A percentile compares a stretch with the other conserved stretches of the same genome.
Evolutionary conservation across 2,329 filamentous ascomycete genomes (phyloP).

Genomic region (Colletotrichum karsti): DNA sequence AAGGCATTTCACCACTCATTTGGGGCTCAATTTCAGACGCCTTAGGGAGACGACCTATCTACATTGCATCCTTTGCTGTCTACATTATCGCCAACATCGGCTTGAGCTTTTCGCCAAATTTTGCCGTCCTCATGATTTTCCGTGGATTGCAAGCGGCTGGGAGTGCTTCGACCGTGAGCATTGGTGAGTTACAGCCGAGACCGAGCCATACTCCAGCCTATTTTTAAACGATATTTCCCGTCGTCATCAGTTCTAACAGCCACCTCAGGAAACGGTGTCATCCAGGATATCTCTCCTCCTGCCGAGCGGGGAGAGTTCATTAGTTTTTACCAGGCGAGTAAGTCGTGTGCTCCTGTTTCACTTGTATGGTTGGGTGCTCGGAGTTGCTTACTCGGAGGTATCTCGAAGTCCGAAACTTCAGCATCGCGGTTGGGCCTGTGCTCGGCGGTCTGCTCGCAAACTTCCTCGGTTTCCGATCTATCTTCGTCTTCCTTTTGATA

Average conservation of each 20-base stretch:
- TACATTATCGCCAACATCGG: slow-evolving; percentile 57
- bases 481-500: slow-evolving; percentile 34
- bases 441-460: slow-evolving; percentile 39
- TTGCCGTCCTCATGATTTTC: slow-evolving; percentile 51
- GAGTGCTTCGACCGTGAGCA: slow-evolving; percentile 55
- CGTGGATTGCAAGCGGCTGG: slow-evolving; percentile 57
- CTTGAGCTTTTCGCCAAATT: slow-evolving; percentile 52
- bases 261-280: slow-evolving; percentile 37
- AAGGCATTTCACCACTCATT: slow-evolving; percentile 57
- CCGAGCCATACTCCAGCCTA: slow-evolving; percentile 1
- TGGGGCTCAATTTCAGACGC: slow-evolving; percentile 58
- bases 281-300: slow-evolving; percentile 40
- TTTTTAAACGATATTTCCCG: not conserved
- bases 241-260: not conserved
- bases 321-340: slow-evolving; percentile 42
- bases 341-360: slow-evolving; percentile 7
- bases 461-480: slow-evolving; percentile 38
- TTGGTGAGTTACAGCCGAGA: slow-evolving; percentile 41
- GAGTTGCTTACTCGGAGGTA: slow-evolving; percentile 8
- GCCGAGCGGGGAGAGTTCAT: slow-evolving; percentile 39
- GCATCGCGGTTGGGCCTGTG: slow-evolving; percentile 42
- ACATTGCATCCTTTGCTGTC: slow-evolving; percentile 53
- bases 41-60: slow-evolving; percentile 53
- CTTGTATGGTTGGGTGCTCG: not conserved
- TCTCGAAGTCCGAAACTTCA: slow-evolving; percentile 36